Percentiles rank a stretch among this genome's conserved stretches.
These are phyloP conservation scores for Drechslera avenae DNA, from an alignment of 2,329 filamentous ascomycete genomes.

Conservation along the genomic window DNA sequence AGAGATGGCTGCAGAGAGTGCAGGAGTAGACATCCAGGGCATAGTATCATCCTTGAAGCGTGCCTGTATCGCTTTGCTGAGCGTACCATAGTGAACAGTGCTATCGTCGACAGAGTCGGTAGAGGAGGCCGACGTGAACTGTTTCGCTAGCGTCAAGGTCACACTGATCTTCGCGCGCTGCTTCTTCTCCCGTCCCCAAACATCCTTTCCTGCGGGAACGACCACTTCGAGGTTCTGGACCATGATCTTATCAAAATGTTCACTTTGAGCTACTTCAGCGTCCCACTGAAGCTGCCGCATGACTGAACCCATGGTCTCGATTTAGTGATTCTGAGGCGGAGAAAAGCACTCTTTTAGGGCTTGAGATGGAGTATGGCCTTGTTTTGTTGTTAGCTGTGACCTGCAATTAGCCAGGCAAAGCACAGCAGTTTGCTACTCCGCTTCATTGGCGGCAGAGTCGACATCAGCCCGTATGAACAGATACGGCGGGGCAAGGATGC, in stretches of 20 bases:
- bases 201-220: conserved; percentile 65
- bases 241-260: conserved; percentile 54
- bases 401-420: too few relatives aligned
- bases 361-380: too few relatives aligned
- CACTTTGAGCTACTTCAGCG: conserved; percentile 27
- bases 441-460: too few relatives aligned
- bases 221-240: conserved; percentile 66
- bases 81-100: conserved; percentile 75
- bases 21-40: conserved; percentile 33
- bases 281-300: conserved; percentile 28
- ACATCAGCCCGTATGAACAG: background rate
- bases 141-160: conserved; percentile 60
- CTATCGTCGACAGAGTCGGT: conserved; percentile 68
- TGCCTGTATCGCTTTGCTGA: conserved; percentile 68
- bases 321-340: background rate
- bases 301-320: conserved; percentile 15
- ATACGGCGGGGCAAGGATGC: background rate
- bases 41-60: conserved; percentile 46
- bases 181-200: conserved; percentile 67
- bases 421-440: too few relatives aligned
- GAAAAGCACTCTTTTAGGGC: background rate
- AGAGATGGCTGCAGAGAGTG: conserved; percentile 23
- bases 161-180: conserved; percentile 69
- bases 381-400: too few relatives aligned
- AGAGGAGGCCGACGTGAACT: conserved; percentile 64